Percentiles rank a stretch among this genome's conserved stretches.
phyloP scores from a whole-genome alignment of 2,329 filamentous ascomycete genomes.

The Botrytis fabae region DNA sequence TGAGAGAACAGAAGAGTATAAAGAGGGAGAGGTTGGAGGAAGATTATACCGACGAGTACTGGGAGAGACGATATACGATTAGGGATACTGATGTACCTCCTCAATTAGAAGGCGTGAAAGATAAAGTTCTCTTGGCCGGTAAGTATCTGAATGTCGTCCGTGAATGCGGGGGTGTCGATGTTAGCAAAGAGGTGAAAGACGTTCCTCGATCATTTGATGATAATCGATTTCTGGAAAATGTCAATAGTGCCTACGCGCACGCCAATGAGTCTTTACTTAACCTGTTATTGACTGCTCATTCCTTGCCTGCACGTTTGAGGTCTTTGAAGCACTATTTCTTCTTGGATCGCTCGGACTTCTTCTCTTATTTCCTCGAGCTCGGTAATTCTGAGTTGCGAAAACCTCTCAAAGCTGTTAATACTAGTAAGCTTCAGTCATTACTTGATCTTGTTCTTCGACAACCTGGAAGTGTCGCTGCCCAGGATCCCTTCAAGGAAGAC shows the following conservation, averaged over 20 bases:
- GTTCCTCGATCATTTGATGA: constrained; percentile 94
- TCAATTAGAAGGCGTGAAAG: constrained; percentile 85
- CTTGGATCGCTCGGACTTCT: constrained; percentile 95
- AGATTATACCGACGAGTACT: constrained; percentile 98
- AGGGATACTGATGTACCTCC: constrained; percentile 88
- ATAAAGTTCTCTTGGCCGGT: constrained; percentile 90
- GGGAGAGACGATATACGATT: constrained; percentile 96
- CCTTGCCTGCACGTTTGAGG: constrained; percentile 78
- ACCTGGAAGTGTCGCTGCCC: constrained; percentile 86
- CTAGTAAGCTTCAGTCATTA: constrained; percentile 88
- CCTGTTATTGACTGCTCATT: constrained; percentile 88
- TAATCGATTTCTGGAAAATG: constrained; percentile 87
- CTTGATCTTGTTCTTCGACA: constrained; percentile 97
- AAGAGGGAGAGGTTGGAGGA: constrained; percentile 86
- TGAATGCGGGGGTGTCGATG: constrained; percentile 93
- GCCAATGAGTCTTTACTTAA: constrained; percentile 93
- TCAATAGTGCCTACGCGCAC: constrained; percentile 91
- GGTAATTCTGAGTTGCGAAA: constrained; percentile 87
- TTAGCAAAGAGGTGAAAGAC: constrained; percentile 83
- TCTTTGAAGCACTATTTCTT: constrained; percentile 99
- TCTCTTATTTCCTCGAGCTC: constrained; percentile 95
- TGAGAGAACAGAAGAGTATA: constrained; percentile 96
- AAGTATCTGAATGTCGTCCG: constrained; percentile 98
- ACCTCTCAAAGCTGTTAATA: constrained; percentile 83
- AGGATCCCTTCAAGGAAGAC: constrained; percentile 97